A percentile compares a stretch with the other conserved stretches of the same genome.
These are phyloP conservation scores for Crepidotus variabilis DNA, from an alignment of 768 basidiomycete genomes.

Conservation along the genomic window DNA sequence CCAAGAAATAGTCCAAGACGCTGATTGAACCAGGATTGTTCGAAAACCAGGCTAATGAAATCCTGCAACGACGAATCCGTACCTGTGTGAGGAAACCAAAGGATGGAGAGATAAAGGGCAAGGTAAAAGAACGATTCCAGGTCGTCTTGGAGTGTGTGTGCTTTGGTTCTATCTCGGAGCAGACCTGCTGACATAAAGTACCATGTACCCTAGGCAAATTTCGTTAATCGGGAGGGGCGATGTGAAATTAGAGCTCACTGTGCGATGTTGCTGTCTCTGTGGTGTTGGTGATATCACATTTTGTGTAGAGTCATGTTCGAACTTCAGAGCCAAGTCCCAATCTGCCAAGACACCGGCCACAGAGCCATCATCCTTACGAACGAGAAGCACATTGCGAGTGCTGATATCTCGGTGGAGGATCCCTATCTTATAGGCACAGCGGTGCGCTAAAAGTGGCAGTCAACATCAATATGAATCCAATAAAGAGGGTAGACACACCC, in stretches of 20 bases:
- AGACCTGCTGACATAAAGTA: not conserved
- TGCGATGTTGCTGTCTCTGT: not conserved
- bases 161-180: not conserved
- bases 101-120: not conserved
- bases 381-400: not conserved
- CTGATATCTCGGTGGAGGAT: conserved; percentile 1
- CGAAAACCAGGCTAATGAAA: not conserved
- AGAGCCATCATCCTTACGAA: not conserved
- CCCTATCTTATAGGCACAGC: not conserved
- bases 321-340: conserved; percentile 4
- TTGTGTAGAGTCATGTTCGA: not conserved
- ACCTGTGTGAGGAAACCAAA: not conserved
- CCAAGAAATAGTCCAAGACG: not conserved
- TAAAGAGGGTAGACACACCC: too few species aligned
- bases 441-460: not conserved
- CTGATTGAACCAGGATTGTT: not conserved
- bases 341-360: not conserved
- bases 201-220: not conserved
- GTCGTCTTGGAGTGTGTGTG: not conserved
- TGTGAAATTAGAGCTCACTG: not conserved
- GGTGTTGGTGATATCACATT: not conserved
- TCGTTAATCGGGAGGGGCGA: not conserved
- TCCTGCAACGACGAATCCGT: not conserved
- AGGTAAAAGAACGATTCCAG: conserved; percentile 2
- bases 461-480: not conserved